Evolutionary conservation across 768 basidiomycete genomes (phyloP).

Genomic region (Tephrocybe sp.): DNA sequence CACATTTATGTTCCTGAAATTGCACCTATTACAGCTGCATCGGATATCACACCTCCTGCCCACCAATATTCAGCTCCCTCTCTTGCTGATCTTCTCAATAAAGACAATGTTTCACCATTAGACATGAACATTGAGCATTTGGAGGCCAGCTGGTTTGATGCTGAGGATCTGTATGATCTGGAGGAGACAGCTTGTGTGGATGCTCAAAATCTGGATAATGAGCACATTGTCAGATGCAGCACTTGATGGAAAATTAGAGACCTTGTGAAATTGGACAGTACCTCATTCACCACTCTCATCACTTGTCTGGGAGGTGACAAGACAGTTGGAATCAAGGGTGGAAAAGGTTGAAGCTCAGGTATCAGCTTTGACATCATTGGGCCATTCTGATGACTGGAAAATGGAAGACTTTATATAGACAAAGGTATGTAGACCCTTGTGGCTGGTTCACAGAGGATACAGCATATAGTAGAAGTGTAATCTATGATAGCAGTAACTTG

Average conservation of each 20-base stretch:
- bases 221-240: not conserved
- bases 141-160: not conserved
- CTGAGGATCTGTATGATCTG: constrained; percentile 4
- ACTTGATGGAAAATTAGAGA: constrained; percentile 1
- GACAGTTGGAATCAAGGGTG: too few relatives aligned
- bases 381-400: too few relatives aligned
- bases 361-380: too few relatives aligned
- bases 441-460: too few relatives aligned
- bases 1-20: not conserved
- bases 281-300: not conserved
- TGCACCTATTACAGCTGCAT: not conserved
- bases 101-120: constrained; percentile 1
- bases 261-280: too few relatives aligned
- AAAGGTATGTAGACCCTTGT: too few relatives aligned
- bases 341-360: too few relatives aligned
- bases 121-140: not conserved
- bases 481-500: too few relatives aligned
- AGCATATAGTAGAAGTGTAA: too few relatives aligned
- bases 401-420: too few relatives aligned
- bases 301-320: not conserved
- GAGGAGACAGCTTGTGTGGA: not conserved
- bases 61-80: not conserved
- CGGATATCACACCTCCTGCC: not conserved
- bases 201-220: not conserved
- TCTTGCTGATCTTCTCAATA: constrained; percentile 1